phyloP scores from a whole-genome alignment of 495 filamentous ascomycete genomes.

The Hyaloscypha hepaticicola region DNA sequence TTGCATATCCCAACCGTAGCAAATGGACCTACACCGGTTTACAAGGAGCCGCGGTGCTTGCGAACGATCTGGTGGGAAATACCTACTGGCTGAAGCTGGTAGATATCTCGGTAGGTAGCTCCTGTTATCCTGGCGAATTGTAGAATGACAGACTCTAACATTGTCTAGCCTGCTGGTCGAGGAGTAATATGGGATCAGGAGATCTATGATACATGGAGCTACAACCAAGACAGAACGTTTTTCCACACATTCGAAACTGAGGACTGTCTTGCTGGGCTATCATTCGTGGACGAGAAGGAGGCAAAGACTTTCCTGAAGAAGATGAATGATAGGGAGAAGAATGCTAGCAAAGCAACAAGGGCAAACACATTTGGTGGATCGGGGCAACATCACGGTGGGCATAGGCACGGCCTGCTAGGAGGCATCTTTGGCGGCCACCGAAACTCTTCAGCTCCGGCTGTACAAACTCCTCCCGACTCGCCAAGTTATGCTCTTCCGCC shows the following conservation, averaged over 20 bases:
- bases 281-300: conserved; percentile 94
- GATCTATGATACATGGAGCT: conserved; percentile 89
- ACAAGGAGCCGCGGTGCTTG: conserved; percentile 89
- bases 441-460: conserved; percentile 57
- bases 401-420: conserved; percentile 55
- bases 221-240: conserved; percentile 94
- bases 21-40: conserved; percentile 95
- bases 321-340: conserved; percentile 90
- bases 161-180: conserved; percentile 63
- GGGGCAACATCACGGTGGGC: conserved; percentile 41
- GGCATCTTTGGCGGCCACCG: conserved; percentile 70
- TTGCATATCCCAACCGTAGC: conserved; percentile 81
- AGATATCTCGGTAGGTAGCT: conserved; percentile 79
- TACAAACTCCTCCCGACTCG: conserved; percentile 43
- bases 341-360: conserved; percentile 80
- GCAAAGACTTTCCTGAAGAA: conserved; percentile 93
- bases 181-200: conserved; percentile 99
- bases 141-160: conserved; percentile 30
- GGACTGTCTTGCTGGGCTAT: conserved; percentile 82
- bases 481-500: conserved; percentile 52
- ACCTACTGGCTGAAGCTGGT: conserved; percentile 98
- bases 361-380: conserved; percentile 72
- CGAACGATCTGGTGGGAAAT: conserved; percentile 90
- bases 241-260: conserved; percentile 97
- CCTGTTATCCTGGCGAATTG: conserved; percentile 1